Base-by-base conservation (phyloP, 2,329 filamentous ascomycete genomes). In the Monascus ruber region DNA sequence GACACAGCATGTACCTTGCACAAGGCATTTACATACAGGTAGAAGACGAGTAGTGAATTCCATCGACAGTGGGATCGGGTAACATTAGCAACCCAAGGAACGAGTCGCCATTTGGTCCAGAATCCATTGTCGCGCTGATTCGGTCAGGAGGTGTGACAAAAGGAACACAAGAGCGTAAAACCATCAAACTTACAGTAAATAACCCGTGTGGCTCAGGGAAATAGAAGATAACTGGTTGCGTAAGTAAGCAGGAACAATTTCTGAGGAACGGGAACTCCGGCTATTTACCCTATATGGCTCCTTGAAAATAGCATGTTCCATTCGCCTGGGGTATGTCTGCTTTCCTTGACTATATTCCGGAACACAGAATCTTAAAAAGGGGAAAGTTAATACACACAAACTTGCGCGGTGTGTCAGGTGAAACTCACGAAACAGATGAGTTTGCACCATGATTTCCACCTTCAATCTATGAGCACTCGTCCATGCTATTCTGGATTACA, bases 111-210 rank as follows among this genome's bases (percentile, higher is more conserved):
- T 47, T 38, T 5, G 52, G 51, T 4, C 57, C 56, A 32, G 55
- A 57, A 42, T 62, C 58, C 56, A 62, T 60, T 31, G 57, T 59
- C 37, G 54, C 50, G 35, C 59, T 62, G 38, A n/a, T 42, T 24
- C 25, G 29, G 43, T 59, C 39, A 55, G 47, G 34, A n/a, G 24
- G 10, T 35, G 17, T 26, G 17, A 9, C 11, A 35, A 35, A 5
- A 7, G 5, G 17, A 7, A 3, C 8, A 25, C 33, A 34, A 11
- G 24, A 33, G n/a, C 24, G 6, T 17, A 25, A 35, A 25, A 35
- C 17, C 17, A 17, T 25, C 17, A 29, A n/a, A 10, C 34, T 28
- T 36, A 36, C 34, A 36, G 27, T 7, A 28, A 10, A 26, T 36
- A 54, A 8, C 59, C 60, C 4, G 56, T 55, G 26, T 54, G 54